phyloP scores from a whole-genome alignment of 768 basidiomycete species.

The Leccinum subtestaceum region DNA sequence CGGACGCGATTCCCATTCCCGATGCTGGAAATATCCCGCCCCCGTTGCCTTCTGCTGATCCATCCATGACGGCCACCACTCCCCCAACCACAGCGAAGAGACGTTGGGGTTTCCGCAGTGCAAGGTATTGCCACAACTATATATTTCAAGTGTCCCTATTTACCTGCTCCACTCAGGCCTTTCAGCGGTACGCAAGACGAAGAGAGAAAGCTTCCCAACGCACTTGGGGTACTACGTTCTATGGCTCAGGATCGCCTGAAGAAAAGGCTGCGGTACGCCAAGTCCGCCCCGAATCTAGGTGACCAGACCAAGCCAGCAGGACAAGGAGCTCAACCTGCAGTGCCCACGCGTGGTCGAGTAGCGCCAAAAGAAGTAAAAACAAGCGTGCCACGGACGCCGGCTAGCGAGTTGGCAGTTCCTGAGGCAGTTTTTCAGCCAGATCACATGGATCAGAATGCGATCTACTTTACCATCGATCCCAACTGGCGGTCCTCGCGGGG shows the following conservation, averaged over 20 bases:
- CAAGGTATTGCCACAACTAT: slow-evolving; percentile 14
- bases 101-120: slow-evolving; percentile 19
- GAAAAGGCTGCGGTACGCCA: slow-evolving; percentile 21
- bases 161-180: slow-evolving; percentile 10
- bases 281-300: slow-evolving; percentile 25
- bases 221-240: slow-evolving; percentile 7
- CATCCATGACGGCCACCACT: slow-evolving; percentile 1
- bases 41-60: neutral
- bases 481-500: slow-evolving; percentile 21
- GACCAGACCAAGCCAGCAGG: neutral
- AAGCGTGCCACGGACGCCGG: neutral
- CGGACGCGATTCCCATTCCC: slow-evolving; percentile 14
- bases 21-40: neutral
- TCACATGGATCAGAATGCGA: slow-evolving; percentile 20
- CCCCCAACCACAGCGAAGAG: slow-evolving; percentile 2
- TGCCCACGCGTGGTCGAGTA: neutral
- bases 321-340: neutral
- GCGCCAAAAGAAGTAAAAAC: neutral
- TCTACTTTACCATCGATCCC: slow-evolving; percentile 31
- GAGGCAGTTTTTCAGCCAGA: slow-evolving; percentile 3
- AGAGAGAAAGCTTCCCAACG: slow-evolving; percentile 5
- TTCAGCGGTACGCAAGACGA: slow-evolving; percentile 3
- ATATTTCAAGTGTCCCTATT: neutral
- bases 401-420: neutral
- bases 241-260: slow-evolving; percentile 19